Evolutionary conservation across 768 basidiomycete genomes (phyloP).

Genomic region (Imleria badia): DNA sequence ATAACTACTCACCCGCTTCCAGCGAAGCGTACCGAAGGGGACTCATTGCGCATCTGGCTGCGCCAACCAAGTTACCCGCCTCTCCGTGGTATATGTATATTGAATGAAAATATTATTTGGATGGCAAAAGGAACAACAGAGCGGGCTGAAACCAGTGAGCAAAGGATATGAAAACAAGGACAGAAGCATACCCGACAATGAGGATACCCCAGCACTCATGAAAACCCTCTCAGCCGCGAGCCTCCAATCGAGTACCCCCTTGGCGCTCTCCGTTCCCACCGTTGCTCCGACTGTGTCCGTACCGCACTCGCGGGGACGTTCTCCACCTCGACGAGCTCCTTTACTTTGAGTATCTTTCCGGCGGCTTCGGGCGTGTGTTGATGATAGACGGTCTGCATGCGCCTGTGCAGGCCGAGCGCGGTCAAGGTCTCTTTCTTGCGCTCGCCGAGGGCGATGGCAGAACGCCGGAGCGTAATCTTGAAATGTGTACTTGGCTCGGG

Average conservation of each 20-base stretch:
- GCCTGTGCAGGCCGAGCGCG: slow-evolving; percentile 80
- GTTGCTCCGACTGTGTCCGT: slow-evolving; percentile 67
- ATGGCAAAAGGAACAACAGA: neutral
- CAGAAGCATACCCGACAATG: slow-evolving; percentile 5
- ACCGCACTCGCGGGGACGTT: slow-evolving; percentile 75
- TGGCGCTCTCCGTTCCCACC: slow-evolving; percentile 60
- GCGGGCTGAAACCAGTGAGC: neutral
- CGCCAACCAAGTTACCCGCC: too few relatives aligned
- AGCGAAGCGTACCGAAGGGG: too few relatives aligned
- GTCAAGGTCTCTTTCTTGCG: slow-evolving; percentile 70
- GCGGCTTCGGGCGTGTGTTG: slow-evolving; percentile 70
- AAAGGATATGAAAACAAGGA: neutral
- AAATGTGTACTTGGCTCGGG: slow-evolving; percentile 61
- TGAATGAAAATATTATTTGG: neutral
- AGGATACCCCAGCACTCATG: slow-evolving; percentile 1
- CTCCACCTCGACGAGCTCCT: slow-evolving; percentile 86
- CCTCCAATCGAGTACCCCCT: slow-evolving; percentile 64
- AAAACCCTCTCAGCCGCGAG: slow-evolving; percentile 29
- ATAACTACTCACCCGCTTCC: too few relatives aligned
- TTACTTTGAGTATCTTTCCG: slow-evolving; percentile 83
- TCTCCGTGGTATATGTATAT: too few relatives aligned
- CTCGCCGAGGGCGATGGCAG: slow-evolving; percentile 78
- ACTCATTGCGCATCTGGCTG: too few relatives aligned
- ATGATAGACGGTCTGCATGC: slow-evolving; percentile 85
- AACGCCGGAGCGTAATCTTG: slow-evolving; percentile 87